Conservation (phyloP, 2,329 filamentous ascomycete species). For the Calonectria ilicicola region DNA sequence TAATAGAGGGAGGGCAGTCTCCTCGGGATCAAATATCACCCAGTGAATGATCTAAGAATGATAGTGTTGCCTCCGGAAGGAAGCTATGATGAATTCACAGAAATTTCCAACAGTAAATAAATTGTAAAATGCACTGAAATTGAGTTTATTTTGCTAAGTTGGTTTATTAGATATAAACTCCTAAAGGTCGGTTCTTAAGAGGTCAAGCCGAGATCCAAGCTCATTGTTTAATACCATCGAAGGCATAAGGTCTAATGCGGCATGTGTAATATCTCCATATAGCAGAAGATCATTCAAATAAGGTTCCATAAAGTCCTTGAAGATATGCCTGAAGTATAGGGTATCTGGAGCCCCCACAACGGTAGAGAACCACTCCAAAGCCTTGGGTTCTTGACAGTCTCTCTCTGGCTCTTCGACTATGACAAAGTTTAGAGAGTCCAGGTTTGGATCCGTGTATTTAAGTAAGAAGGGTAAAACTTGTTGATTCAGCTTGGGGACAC, state of each 20-base stretch:
- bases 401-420: slow-evolving; percentile 24
- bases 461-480: slow-evolving; percentile 18
- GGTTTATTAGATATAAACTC: neutral
- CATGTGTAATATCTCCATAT: neutral
- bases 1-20: neutral
- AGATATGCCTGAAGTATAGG: neutral
- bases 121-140: neutral
- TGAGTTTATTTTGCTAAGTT: neutral
- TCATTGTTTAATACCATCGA: neutral
- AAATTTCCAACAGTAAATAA: neutral
- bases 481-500: neutral
- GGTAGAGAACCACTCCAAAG: neutral
- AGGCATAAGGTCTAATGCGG: neutral
- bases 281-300: neutral
- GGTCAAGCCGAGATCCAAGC: neutral
- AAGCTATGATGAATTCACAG: neutral
- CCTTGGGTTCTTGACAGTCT: neutral
- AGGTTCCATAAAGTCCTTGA: neutral
- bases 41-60: neutral
- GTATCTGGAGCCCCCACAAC: neutral
- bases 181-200: neutral
- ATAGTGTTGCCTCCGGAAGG: neutral
- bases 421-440: slow-evolving; percentile 12
- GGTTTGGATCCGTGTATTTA: slow-evolving; percentile 4
- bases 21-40: neutral